phyloP scores from a whole-genome alignment of 371 early-diverging fungal genomes.

The Rhizopus arrhizus region DNA sequence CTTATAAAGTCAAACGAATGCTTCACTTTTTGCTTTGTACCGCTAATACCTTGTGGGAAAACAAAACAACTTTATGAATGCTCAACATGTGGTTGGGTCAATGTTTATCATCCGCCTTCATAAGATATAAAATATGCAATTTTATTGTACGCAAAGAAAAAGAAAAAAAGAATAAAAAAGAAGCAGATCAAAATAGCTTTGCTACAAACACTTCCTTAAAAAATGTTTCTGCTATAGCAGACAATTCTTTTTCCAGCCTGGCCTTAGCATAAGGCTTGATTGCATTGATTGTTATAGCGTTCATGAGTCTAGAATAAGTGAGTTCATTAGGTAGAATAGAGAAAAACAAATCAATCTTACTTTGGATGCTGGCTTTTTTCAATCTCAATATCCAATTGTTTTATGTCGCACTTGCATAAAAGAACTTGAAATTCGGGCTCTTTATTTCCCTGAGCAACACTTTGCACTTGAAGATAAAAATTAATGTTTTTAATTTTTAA shows the following conservation, averaged over 20 bases:
- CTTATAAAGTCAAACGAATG: slow-evolving; percentile 44
- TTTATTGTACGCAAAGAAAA: background rate
- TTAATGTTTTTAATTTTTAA: background rate
- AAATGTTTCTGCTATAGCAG: background rate
- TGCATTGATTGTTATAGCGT: background rate
- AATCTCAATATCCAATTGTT: background rate
- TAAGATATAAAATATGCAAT: slow-evolving; percentile 11
- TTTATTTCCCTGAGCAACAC: background rate
- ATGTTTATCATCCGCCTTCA: slow-evolving; percentile 42
- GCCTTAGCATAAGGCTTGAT: background rate
- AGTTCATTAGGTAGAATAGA: background rate
- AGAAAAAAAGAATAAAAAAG: background rate
- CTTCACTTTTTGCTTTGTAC: slow-evolving; percentile 56
- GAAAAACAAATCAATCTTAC: background rate
- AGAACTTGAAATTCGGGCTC: background rate
- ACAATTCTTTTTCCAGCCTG: background rate
- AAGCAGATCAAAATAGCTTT: background rate
- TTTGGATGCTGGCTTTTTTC: background rate
- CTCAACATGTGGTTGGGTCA: slow-evolving; percentile 49
- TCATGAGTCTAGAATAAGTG: background rate
- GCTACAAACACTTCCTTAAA: background rate
- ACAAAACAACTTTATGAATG: slow-evolving; percentile 49
- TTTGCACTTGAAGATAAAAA: background rate
- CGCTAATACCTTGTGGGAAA: slow-evolving; percentile 47
- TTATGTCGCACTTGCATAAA: background rate